Conservation (phyloP, 306 rosid species). For the Cucumis melo region DNA sequence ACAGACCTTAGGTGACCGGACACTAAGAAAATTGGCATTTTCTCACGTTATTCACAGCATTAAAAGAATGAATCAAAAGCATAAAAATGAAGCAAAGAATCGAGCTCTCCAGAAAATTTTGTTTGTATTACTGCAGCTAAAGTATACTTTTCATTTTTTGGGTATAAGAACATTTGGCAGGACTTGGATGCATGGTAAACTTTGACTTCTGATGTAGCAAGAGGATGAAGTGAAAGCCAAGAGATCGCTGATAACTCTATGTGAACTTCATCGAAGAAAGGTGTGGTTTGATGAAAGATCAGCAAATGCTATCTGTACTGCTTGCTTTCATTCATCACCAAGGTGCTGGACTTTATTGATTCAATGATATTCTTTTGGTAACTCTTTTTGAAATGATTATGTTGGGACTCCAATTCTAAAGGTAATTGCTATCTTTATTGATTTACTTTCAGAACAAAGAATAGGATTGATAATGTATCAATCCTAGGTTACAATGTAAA, state of each 20-base stretch:
- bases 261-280: slow-evolving; percentile 70
- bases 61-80: slow-evolving; percentile 57
- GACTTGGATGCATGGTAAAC: background rate
- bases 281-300: slow-evolving; percentile 85
- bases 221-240: slow-evolving; percentile 68
- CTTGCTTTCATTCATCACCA: slow-evolving; percentile 58
- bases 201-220: slow-evolving; percentile 26
- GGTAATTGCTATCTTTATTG: too few relatives aligned
- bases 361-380: background rate
- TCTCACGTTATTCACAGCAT: slow-evolving; percentile 58
- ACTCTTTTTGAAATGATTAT: background rate
- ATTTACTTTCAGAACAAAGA: too few relatives aligned
- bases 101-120: slow-evolving; percentile 64
- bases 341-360: slow-evolving; percentile 28
- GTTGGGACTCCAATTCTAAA: too few relatives aligned
- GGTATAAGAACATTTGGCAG: background rate
- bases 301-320: slow-evolving; percentile 76
- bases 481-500: too few relatives aligned
- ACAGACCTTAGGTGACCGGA: slow-evolving; percentile 56
- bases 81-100: slow-evolving; percentile 63
- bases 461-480: too few relatives aligned
- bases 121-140: slow-evolving; percentile 60
- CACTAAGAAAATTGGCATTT: slow-evolving; percentile 44
- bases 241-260: slow-evolving; percentile 49
- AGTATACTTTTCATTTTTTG: background rate